These are phyloP conservation scores for Macadamia tetraphylla DNA, from an alignment of 164 flowering plant species.

Conservation along the genomic window DNA sequence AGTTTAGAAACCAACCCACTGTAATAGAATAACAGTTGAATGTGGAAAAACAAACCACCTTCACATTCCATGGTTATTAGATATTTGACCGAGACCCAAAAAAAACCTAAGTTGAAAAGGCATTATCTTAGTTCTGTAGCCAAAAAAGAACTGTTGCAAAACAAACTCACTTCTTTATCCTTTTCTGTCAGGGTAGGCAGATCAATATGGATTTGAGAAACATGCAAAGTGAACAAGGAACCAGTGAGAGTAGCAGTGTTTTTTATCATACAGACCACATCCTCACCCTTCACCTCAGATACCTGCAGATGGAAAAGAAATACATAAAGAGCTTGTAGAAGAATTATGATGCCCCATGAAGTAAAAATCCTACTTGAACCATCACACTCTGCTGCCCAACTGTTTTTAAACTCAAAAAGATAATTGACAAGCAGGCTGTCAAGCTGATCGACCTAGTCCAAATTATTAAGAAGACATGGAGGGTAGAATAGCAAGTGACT, in stretches of 20 bases:
- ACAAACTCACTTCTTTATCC: conserved; percentile 63
- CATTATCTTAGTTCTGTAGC: not conserved
- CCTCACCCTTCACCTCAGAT: conserved; percentile 57
- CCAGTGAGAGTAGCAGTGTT: conserved; percentile 77
- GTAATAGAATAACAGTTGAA: not conserved
- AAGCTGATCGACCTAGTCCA: not conserved
- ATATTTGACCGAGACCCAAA: not conserved
- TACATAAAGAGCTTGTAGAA: not conserved
- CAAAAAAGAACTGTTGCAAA: not conserved
- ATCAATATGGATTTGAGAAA: conserved; percentile 69
- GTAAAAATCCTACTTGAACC: conserved; percentile 2
- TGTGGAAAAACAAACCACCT: not conserved
- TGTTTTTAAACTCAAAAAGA: not conserved
- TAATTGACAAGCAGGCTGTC: not conserved
- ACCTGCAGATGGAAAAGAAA: conserved; percentile 40
- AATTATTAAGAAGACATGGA: not conserved
- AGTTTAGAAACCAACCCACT: not conserved
- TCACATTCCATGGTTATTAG: not conserved
- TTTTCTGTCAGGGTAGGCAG: conserved; percentile 75
- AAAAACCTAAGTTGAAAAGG: not conserved
- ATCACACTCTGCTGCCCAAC: conserved; percentile 1
- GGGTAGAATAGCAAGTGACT: not conserved
- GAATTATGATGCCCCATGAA: conserved; percentile 2
- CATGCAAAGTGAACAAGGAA: conserved; percentile 71
- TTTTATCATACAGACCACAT: conserved; percentile 70